Evolutionary conservation across 495 filamentous ascomycete species (phyloP).

Genomic region (Aspergillus heteromorphus): DNA sequence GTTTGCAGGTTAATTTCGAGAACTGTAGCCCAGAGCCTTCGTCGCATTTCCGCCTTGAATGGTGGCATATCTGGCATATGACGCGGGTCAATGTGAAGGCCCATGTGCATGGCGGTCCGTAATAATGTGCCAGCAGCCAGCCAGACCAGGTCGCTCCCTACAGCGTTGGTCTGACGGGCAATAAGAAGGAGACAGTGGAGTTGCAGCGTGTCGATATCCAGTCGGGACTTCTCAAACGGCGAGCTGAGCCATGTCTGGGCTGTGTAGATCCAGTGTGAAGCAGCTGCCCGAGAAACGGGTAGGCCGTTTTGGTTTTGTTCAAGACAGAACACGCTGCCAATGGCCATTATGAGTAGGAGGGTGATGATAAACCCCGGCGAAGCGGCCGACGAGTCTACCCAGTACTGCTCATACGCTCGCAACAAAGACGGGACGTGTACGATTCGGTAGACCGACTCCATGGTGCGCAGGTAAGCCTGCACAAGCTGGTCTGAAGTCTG

Average conservation of each 20-base stretch:
- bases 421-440: conserved; percentile 53
- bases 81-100: conserved; percentile 49
- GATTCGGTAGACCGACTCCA: conserved; percentile 47
- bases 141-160: conserved; percentile 39
- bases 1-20: conserved; percentile 49
- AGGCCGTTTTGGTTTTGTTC: conserved; percentile 16
- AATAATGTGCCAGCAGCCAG: conserved; percentile 42
- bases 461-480: conserved; percentile 31
- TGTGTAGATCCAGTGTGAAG: conserved; percentile 39
- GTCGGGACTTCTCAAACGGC: conserved; percentile 38
- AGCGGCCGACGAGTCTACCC: conserved; percentile 30
- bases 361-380: conserved; percentile 22
- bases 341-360: conserved; percentile 39
- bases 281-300: background rate
- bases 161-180: conserved; percentile 39
- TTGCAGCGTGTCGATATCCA: conserved; percentile 37
- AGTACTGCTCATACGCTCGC: conserved; percentile 40
- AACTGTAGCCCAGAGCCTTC: conserved; percentile 52
- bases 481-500: conserved; percentile 17
- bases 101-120: conserved; percentile 44
- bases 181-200: conserved; percentile 45
- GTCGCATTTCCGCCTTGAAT: conserved; percentile 44
- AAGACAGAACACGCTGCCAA: conserved; percentile 38
- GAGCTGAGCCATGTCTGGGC: conserved; percentile 47
- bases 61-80: conserved; percentile 37